Conservation (phyloP, 352 stramenopile species). For the Plasmopara muralis region DNA sequence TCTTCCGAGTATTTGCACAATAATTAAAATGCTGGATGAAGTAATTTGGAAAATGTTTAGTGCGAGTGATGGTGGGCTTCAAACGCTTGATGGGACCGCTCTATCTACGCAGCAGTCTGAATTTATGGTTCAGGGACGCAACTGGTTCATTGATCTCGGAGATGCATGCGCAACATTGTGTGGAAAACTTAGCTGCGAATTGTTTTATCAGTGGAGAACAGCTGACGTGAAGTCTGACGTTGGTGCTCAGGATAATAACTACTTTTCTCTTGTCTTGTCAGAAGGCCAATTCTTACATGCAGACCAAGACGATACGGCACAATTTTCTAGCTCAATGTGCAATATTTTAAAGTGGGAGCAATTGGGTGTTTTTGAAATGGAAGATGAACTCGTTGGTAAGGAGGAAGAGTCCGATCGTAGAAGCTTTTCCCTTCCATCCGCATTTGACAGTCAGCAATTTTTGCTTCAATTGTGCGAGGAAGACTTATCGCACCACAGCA, state of each 20-base stretch:
- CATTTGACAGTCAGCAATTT: conserved; percentile 10
- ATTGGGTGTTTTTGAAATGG: conserved; percentile 44
- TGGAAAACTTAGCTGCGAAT: conserved; percentile 33
- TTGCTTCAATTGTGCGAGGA: conserved; percentile 14
- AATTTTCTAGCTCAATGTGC: conserved; percentile 6
- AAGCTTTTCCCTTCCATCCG: background rate
- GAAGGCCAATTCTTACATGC: conserved; percentile 14
- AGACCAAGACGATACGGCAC: background rate
- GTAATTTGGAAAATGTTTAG: conserved; percentile 50
- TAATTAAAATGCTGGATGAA: conserved; percentile 58
- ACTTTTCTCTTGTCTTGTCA: conserved; percentile 8
- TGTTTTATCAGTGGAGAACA: conserved; percentile 13
- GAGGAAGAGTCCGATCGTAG: background rate
- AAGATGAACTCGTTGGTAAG: conserved; percentile 32
- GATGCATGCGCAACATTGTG: conserved; percentile 39
- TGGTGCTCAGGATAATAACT: background rate
- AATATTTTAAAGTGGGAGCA: conserved; percentile 40
- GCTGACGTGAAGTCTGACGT: background rate
- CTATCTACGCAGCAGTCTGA: background rate
- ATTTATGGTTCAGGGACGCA: conserved; percentile 7
- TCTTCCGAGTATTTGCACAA: conserved; percentile 32
- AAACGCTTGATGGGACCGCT: conserved; percentile 15
- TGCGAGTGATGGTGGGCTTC: conserved; percentile 23
- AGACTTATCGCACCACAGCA: background rate
- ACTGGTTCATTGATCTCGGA: conserved; percentile 48